phyloP scores from a whole-genome alignment of 768 basidiomycete species.

The Agrocybe chaxingu region DNA sequence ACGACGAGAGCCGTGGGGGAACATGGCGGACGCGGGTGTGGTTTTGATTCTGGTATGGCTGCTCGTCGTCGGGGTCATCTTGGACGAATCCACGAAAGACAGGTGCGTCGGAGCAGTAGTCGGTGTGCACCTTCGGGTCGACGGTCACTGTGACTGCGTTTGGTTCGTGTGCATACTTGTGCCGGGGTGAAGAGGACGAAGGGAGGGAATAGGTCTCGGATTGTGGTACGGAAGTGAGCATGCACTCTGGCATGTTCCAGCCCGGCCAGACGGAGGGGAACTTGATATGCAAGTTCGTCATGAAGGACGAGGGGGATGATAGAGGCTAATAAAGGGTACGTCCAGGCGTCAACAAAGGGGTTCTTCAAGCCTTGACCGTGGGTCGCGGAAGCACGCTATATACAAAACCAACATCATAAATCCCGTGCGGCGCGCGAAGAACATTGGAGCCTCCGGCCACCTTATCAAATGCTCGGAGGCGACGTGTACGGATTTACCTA shows the following conservation, averaged over 20 bases:
- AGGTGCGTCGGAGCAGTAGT: constrained; percentile 35
- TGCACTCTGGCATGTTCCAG: constrained; percentile 30
- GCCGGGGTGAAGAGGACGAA: neutral
- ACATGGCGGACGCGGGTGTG: too few species aligned
- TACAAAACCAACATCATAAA: too few species aligned
- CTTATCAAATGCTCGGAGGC: too few species aligned
- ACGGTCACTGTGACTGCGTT: constrained; percentile 24
- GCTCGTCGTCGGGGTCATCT: constrained; percentile 5
- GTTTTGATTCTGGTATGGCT: neutral
- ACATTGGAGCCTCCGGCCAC: too few species aligned
- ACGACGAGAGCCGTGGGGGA: neutral
- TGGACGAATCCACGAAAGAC: constrained; percentile 29
- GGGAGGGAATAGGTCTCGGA: constrained; percentile 5
- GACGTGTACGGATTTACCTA: too few species aligned
- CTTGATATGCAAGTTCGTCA: constrained; percentile 27
- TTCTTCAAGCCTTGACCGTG: too few species aligned
- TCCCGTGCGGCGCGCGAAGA: too few species aligned
- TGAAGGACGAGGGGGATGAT: neutral
- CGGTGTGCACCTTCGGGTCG: constrained; percentile 26
- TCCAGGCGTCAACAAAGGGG: too few species aligned
- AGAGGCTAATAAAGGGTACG: too few species aligned
- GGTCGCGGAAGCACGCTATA: too few species aligned
- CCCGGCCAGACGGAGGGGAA: constrained; percentile 35
- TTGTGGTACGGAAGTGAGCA: constrained; percentile 16
- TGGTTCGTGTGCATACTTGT: neutral